Base-by-base conservation (phyloP, 306 rosid species). In the Mimosa pudica region DNA sequence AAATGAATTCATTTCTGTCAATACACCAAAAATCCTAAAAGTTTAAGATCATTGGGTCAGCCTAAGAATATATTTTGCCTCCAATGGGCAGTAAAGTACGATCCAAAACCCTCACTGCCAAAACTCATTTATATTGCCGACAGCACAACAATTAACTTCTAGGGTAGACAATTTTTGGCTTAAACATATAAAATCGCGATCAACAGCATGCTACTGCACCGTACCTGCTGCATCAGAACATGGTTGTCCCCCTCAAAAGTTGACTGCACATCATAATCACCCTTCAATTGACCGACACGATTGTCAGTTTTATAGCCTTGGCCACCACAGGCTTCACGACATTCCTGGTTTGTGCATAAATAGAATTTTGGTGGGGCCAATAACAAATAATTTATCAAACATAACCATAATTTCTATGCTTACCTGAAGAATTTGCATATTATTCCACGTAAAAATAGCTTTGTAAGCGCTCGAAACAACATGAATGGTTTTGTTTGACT, bases 201-300 rank as follows among this genome's bases (percentile, higher is more conserved):
- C 10, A 57, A 51, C 49, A 62, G 58, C 74, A 33, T 49, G 74
- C 47, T 49, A 77, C 47, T 68, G n/a, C 68, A 33, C 52, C 42
- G 1, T 89, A 95, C 98, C 98, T 91, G 98, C 84, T 95, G 98
- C 97, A 95, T 92, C 81, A 95, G 82, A 75, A 95, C 97, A 89
- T 95, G 93, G 88, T 95, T 95, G 85, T 95, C 98, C 69, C 98
- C 98, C 91, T 95, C 98, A 85, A 92, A 95, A 75, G 98, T 95
- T n/a, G 90, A 87, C 76, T 95, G 97, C 84, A 92, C 98, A 71
- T 95, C 98, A 81, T 58, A 89, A 83, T 95, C 98, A 83, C 87
- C 82, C 85, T 84, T 92, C 63, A 92, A 74, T 45, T 81, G 89
- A 83, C 98, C 98, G 35, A 95, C 72, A 75, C 89, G 97, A 79